Conservation (phyloP, 495 filamentous ascomycete species). For the Trichoderma reesei region DNA sequence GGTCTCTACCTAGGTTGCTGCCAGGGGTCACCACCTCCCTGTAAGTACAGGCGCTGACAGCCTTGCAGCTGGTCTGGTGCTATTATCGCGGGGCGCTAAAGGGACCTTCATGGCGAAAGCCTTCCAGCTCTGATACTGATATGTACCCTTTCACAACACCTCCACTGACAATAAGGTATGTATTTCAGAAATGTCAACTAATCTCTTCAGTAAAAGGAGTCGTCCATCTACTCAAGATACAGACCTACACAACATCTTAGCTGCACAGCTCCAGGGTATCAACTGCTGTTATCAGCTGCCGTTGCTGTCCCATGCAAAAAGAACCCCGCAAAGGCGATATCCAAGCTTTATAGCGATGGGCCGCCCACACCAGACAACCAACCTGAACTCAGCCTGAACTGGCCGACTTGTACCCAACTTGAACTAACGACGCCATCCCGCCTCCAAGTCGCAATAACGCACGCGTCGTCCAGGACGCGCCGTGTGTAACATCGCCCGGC, state of each 20-base stretch:
- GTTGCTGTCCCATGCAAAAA: background rate
- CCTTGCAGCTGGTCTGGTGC: background rate
- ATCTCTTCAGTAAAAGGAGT: too few species aligned
- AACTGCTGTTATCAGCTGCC: background rate
- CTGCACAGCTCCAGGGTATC: too few species aligned
- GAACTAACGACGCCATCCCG: background rate
- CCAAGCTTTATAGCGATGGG: background rate
- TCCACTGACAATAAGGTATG: too few species aligned
- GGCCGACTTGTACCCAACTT: too few species aligned
- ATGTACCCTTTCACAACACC: too few species aligned
- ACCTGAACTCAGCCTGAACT: too few species aligned
- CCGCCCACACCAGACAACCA: too few species aligned
- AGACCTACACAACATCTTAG: too few species aligned
- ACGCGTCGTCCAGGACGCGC: slow-evolving; percentile 5
- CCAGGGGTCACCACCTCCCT: background rate
- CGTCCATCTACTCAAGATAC: too few species aligned
- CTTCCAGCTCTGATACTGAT: too few species aligned
- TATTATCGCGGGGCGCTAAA: background rate
- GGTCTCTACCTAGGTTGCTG: background rate
- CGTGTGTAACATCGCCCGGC: background rate
- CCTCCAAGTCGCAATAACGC: background rate
- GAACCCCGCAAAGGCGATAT: background rate
- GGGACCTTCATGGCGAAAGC: too few species aligned
- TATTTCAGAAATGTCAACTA: too few species aligned
- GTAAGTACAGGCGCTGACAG: background rate